Evolutionary conservation across 345 rosid species (phyloP), one percentile per base, ranked within the genome.

Genomic region (Dimocarpus longan): DNA sequence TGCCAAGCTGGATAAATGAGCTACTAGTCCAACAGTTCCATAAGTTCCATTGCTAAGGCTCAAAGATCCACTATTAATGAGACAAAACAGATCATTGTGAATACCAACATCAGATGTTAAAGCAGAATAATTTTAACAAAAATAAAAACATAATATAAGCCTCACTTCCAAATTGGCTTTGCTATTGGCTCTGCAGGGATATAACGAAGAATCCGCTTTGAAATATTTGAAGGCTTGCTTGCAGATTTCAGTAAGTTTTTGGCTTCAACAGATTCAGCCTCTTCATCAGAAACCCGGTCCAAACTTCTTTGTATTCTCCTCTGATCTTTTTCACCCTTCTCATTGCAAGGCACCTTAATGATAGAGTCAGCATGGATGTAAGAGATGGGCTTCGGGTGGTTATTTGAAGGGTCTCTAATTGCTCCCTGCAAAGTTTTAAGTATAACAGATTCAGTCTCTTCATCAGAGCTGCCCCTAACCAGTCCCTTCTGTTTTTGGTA

Each of bases 1-100:
- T 15, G 98, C 96, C 59, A 88, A 76, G 76, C 63, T 76, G 56
- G 98, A 94, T 76, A 93, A 24, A 83, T 94, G 96, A 43, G 92
- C 95, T 71, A 81, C 79, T 13, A 89, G 81, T 57, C 85, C 77
- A 71, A 82, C 50, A 71, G 73, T 66, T 59, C 73, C 60, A 42
- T 37, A 72, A 10, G 77, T 76, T 64, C 62, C 77, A 22, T 79
- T 54, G 64, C 24, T 48, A 11, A 88, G 37, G 76, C 80, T 69
- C 57, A 92, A 59, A 24, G 68, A 68, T 79, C 98, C 98, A 80
- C 98, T 91, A 88, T 70, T 57, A 71, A 63, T 26, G 43, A 71
- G 12, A 76, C 66, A 82, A 75, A 63, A n/a, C 8, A 66, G 10
- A 15, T 32, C 50, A 71, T 12, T 65, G n/a, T 71, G 32, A 72